Evolutionary conservation across 2,329 filamentous ascomycete genomes (phyloP), one percentile per base, ranked within the genome.

Genomic region (Epichloe elymi): DNA sequence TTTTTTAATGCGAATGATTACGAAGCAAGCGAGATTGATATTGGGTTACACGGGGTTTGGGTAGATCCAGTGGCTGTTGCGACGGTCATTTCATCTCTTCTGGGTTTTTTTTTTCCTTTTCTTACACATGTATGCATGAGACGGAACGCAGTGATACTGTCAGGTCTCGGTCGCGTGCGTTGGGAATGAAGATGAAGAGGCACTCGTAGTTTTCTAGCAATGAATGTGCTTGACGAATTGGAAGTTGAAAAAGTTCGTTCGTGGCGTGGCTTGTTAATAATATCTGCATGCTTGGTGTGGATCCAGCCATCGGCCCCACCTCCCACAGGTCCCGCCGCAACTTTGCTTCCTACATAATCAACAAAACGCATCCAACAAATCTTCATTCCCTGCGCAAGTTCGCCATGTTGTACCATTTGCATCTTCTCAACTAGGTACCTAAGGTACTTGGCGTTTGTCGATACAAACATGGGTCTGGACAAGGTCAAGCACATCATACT

Each of bases 401-500:
- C n/a, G n/a, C 40, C 40, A 30, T 10, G 26, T 30, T 30, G 8
- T 4, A 30, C 30, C 26, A 8, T 30, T 30, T 4, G 30, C 30
- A 30, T 30, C 30, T 35, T 33, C 14, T 30, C 42, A 12, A 33
- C 26, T 30, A 30, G 10, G 8, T 30, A 30, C 8, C 26, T 11
- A 30, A 30, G 26, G 3, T 30, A 10, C 30, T 30, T 10, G 30
- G 10, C 30, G 30, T 30, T 30, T 11, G 19, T 26, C 35, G 35
- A 37, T 7, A 23, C 41, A 45, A 45, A 17, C 19, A 69, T 69
- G 67, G 63, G 67, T 19, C 59, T 69, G 39, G 61, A 62, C 44
- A 83, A 83, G 59, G 78, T 91, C 61, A 85, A 87, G 61, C 82
- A 90, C 63, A 84, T 93, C 56, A 74, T 89, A 57, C 78, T 93